phyloP scores from a whole-genome alignment of 768 basidiomycete genomes.

The Kwoniella newhampshirensis region DNA sequence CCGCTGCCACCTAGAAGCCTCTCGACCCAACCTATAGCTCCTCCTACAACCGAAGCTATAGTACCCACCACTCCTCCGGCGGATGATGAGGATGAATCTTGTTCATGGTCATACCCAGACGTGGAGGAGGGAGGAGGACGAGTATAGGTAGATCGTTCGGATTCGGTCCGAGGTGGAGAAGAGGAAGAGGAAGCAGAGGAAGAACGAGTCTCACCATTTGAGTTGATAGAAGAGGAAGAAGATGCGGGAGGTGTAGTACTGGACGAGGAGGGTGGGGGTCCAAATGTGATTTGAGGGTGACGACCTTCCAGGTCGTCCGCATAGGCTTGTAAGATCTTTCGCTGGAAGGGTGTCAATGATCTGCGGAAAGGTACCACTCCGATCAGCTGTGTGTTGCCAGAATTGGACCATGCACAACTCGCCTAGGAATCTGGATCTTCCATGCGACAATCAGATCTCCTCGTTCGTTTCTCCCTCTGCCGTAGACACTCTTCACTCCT shows the following conservation, averaged over 20 bases:
- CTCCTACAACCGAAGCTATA: constrained; percentile 34
- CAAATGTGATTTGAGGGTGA: constrained; percentile 41
- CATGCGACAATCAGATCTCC: constrained; percentile 88
- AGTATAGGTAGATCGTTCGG: constrained; percentile 8
- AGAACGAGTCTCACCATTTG: constrained; percentile 21
- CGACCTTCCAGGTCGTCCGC: constrained; percentile 90
- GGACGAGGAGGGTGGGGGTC: constrained; percentile 13
- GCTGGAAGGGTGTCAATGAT: constrained; percentile 77
- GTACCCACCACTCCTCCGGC: constrained; percentile 7
- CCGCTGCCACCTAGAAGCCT: constrained; percentile 23
- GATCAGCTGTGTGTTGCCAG: not conserved
- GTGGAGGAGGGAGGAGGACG: constrained; percentile 4
- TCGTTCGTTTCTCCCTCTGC: constrained; percentile 31
- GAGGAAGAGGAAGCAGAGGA: constrained; percentile 15
- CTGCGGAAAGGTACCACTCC: constrained; percentile 55
- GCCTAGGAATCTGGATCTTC: constrained; percentile 86
- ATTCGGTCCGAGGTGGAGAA: constrained; percentile 6
- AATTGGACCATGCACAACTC: constrained; percentile 52
- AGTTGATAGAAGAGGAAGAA: constrained; percentile 1
- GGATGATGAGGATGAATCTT: constrained; percentile 2
- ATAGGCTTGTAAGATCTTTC: constrained; percentile 80
- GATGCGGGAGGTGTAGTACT: not conserved
- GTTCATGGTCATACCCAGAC: constrained; percentile 4
- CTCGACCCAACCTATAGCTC: constrained; percentile 37
- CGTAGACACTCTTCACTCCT: constrained; percentile 61